Evolutionary conservation across 192 early-diverging fungal genomes (phyloP).

Genomic region (Coemansia sp.): DNA sequence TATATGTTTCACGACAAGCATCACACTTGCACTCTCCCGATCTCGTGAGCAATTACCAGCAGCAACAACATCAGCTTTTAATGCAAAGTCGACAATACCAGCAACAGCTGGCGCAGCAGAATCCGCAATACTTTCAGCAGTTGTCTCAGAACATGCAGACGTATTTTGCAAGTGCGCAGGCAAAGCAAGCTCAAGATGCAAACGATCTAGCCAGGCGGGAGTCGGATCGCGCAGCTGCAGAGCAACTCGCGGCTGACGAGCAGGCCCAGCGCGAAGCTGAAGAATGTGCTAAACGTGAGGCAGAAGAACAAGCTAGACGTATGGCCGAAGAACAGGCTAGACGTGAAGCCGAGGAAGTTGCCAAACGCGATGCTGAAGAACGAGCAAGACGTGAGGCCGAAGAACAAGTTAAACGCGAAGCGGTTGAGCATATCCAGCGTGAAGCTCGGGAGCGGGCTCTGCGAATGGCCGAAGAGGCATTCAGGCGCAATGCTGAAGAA

Average conservation of each 20-base stretch:
- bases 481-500: neutral
- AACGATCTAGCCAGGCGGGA: neutral
- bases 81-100: constrained; percentile 11
- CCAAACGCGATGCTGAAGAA: neutral
- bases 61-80: neutral
- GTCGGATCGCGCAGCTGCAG: neutral
- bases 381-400: neutral
- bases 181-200: neutral
- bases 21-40: neutral
- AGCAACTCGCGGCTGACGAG: neutral
- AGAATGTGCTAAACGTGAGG: neutral
- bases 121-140: constrained; percentile 11
- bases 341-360: neutral
- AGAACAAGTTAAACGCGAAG: neutral
- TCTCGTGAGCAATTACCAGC: neutral
- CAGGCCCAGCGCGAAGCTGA: neutral
- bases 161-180: neutral
- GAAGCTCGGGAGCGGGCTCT: neutral
- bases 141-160: neutral
- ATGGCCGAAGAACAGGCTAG: neutral
- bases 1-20: neutral
- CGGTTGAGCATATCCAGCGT: neutral
- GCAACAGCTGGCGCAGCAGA: constrained; percentile 5
- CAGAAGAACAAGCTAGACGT: neutral
- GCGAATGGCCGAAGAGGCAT: neutral